Evolutionary conservation across 495 filamentous ascomycete species (phyloP).

Genomic region (Lasiosphaeriaceae sp.): DNA sequence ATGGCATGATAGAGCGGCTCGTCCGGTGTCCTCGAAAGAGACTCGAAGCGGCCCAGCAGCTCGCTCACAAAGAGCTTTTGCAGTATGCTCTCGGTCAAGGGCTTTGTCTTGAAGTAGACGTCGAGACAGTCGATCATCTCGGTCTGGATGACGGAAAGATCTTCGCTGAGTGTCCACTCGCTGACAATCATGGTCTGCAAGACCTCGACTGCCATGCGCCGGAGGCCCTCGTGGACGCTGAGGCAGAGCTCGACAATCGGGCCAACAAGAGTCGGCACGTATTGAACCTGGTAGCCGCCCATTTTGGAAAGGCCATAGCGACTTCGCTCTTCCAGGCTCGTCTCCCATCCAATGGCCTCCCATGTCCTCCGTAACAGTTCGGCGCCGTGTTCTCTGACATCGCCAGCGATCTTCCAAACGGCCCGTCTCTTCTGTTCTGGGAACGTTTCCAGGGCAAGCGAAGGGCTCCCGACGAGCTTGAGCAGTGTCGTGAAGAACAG

Average conservation of each 20-base stretch:
- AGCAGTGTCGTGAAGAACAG: constrained; percentile 86
- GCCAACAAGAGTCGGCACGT: constrained; percentile 84
- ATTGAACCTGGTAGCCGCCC: constrained; percentile 97
- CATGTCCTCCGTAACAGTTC: constrained; percentile 78
- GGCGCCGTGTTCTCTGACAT: constrained; percentile 89
- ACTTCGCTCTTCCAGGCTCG: constrained; percentile 64
- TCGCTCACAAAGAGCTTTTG: constrained; percentile 93
- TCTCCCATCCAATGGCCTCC: constrained; percentile 98
- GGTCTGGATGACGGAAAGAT: constrained; percentile 86
- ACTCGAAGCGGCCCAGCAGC: constrained; percentile 74
- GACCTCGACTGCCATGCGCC: constrained; percentile 86
- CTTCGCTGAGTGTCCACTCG: constrained; percentile 95
- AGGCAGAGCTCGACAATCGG: constrained; percentile 93
- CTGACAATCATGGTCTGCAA: constrained; percentile 97
- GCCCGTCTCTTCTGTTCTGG: constrained; percentile 93
- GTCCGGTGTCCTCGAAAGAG: constrained; percentile 58
- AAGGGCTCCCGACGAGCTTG: constrained; percentile 81
- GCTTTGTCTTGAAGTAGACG: constrained; percentile 82
- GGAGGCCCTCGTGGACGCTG: constrained; percentile 88
- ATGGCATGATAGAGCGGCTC: constrained; percentile 76
- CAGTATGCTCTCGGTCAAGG: constrained; percentile 78
- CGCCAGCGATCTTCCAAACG: constrained; percentile 98
- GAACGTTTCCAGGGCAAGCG: constrained; percentile 90
- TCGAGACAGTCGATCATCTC: constrained; percentile 97
- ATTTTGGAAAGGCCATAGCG: constrained; percentile 78